phyloP scores from a whole-genome alignment of 208 protist genomes.

The Acanthamoeba sp. region DNA sequence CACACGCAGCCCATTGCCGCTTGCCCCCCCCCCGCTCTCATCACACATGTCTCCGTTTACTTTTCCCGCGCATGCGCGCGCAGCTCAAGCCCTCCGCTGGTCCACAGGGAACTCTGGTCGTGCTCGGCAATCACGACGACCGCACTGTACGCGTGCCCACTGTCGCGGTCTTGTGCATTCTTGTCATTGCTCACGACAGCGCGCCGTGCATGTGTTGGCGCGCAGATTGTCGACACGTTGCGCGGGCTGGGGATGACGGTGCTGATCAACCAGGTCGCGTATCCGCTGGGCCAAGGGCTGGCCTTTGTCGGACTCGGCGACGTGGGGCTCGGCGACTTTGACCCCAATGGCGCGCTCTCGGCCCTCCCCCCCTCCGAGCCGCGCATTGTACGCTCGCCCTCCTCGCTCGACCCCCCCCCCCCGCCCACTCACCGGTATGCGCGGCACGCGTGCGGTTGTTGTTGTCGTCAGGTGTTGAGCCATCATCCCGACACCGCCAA shows the following conservation, averaged over 20 bases:
- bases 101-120: background rate
- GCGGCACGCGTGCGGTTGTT: background rate
- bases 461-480: background rate
- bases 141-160: background rate
- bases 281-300: constrained; percentile 1
- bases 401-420: too few species aligned
- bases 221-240: background rate
- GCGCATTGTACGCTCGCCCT: background rate
- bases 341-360: background rate
- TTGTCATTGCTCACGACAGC: background rate
- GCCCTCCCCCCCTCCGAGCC: background rate
- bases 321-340: background rate
- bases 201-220: too few species aligned
- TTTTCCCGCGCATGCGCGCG: background rate
- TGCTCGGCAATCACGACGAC: constrained; percentile 17
- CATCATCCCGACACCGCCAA: constrained; percentile 48
- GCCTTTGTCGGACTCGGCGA: constrained; percentile 10
- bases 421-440: background rate
- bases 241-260: background rate
- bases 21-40: background rate
- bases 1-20: background rate
- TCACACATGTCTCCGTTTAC: background rate
- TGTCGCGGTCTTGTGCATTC: background rate
- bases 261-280: background rate
- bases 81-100: background rate